Evolutionary conservation across 345 rosid species (phyloP).

Genomic region (Salix viminalis): DNA sequence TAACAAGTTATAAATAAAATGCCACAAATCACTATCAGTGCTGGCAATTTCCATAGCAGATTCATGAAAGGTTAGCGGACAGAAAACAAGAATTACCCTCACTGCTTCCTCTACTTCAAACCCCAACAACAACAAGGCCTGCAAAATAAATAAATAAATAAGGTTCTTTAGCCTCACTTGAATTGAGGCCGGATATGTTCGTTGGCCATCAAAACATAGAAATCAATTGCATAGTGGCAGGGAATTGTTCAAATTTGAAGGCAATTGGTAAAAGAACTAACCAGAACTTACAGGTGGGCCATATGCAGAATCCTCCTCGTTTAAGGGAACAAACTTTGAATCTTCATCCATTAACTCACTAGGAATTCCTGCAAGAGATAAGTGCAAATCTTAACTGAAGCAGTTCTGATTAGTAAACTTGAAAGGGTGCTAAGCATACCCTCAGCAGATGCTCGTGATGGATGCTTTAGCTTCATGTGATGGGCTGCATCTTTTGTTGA

Average conservation of each 20-base stretch:
- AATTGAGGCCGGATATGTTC: neutral
- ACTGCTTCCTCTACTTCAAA: constrained; percentile 55
- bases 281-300: constrained; percentile 92
- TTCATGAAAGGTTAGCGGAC: neutral
- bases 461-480: constrained; percentile 26
- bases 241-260: neutral
- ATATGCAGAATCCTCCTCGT: constrained; percentile 56
- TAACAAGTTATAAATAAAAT: neutral
- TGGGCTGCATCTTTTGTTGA: constrained; percentile 9
- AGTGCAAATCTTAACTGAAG: neutral
- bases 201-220: too few relatives aligned
- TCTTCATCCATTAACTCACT: constrained; percentile 48
- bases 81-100: constrained; percentile 41
- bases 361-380: constrained; percentile 41
- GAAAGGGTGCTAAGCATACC: constrained; percentile 22
- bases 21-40: neutral
- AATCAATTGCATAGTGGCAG: too few relatives aligned
- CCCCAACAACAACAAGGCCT: constrained; percentile 77
- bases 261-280: constrained; percentile 22
- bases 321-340: constrained; percentile 75
- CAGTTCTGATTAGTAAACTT: neutral
- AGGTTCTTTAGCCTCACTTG: neutral
- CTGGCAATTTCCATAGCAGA: neutral
- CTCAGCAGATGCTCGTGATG: constrained; percentile 39
- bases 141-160: constrained; percentile 12